Evolutionary conservation across 495 filamentous ascomycete genomes (phyloP), one percentile per base, ranked within the genome.

Genomic region (Lepidopterella palustris): DNA sequence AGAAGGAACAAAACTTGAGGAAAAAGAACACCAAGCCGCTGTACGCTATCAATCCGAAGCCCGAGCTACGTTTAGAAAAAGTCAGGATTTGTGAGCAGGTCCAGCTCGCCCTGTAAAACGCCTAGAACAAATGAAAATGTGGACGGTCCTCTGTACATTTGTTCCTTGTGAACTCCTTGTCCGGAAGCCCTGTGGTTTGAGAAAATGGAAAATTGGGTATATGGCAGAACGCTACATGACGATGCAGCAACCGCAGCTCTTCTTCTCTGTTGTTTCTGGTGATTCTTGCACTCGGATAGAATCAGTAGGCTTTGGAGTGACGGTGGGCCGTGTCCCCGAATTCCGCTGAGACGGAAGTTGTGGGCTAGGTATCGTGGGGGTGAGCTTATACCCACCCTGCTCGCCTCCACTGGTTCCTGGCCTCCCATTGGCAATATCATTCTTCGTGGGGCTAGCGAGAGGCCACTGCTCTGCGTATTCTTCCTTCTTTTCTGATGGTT

Each of bases 331-430:
- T 18, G 5, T 59, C 29, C 15, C 55, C n/a, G 45, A 57, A 18
- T 53, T 55, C 25, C 24, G 62, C 27, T 39, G 25, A 3, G 65
- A 65, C 18, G 48, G 63, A n/a, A 49, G 59, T 39, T 39, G 62
- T 6, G 53, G 69, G 61, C 66, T 68, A 8, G 64, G 57, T 51
- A 74, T 69, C 9, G 67, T 71, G 2, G 72, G 72, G 50, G 67
- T 74, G 28, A 71, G 67, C 42, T 69, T 74, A 45, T 72, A 74
- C 26, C 65, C 68, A 47, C 71, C 70, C 28, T 72, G 68, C 35
- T 71, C 63, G 11, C 47, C 35, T 55, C 88, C 27, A 53, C 68
- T 56, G 45, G 69, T 61, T 31, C 68, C 64, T 24, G 68, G 59
- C 48, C 63, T 42, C 18, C 47, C 20, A 27, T 53, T 52, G 15